Percentiles rank a stretch among this genome's conserved stretches.
These are phyloP conservation scores for Hanseniaspora sp. DNA, from an alignment of 1,139 yeast species.

Conservation along the genomic window DNA sequence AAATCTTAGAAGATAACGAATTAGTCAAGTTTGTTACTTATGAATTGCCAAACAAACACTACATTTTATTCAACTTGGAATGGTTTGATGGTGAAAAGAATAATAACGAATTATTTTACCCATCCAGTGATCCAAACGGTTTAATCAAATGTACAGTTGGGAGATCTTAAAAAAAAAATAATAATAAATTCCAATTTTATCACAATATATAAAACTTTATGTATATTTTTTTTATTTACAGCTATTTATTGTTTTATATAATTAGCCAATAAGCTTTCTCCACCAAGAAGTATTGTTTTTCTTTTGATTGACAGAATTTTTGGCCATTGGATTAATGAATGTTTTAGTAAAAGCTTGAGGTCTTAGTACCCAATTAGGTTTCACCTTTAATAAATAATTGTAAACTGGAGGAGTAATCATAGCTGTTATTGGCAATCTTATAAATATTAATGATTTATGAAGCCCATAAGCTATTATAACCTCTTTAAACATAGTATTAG, in stretches of 20 bases:
- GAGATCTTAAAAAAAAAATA: constrained; percentile 36
- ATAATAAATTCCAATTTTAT: too few species aligned
- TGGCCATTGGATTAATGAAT: constrained; percentile 33
- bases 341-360: constrained; percentile 40
- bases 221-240: background rate
- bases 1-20: constrained; percentile 50
- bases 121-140: constrained; percentile 87
- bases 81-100: constrained; percentile 74
- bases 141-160: constrained; percentile 77
- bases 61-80: constrained; percentile 61
- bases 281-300: constrained; percentile 13
- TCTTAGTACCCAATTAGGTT: constrained; percentile 59
- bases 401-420: constrained; percentile 83
- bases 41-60: constrained; percentile 81
- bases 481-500: constrained; percentile 48
- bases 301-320: constrained; percentile 28
- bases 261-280: constrained; percentile 12
- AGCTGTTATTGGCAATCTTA: constrained; percentile 81
- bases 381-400: constrained; percentile 39
- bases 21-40: constrained; percentile 56
- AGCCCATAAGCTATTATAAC: constrained; percentile 85
- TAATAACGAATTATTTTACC: constrained; percentile 75
- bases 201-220: constrained; percentile 20
- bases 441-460: constrained; percentile 70
- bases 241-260: constrained; percentile 15